phyloP scores from a whole-genome alignment of 305 asterid species.

The Fraxinus sp. region DNA sequence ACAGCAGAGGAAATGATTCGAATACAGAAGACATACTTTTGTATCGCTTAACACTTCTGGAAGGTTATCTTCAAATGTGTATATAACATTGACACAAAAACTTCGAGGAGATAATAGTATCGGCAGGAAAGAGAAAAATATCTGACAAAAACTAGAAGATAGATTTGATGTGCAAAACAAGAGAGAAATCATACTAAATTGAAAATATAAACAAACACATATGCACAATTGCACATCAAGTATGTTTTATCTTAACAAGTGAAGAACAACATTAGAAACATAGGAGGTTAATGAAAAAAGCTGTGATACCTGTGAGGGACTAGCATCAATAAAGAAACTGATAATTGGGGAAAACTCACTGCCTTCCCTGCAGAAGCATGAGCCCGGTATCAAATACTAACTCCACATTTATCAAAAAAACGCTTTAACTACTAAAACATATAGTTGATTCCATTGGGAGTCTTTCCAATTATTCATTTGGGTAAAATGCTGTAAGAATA shows the following conservation, averaged over 20 bases:
- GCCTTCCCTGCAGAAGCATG: slow-evolving; percentile 60
- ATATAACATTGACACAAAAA: not conserved
- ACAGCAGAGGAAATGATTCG: not conserved
- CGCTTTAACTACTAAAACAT: not conserved
- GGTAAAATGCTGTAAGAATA: not conserved
- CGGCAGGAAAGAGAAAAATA: not conserved
- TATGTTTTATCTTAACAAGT: not conserved
- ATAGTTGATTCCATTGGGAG: not conserved
- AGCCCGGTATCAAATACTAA: not conserved
- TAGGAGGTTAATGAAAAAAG: slow-evolving; percentile 6
- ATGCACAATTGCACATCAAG: not conserved
- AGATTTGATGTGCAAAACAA: not conserved
- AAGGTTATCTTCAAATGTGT: not conserved
- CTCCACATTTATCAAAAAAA: slow-evolving; percentile 13
- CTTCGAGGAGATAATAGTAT: not conserved
- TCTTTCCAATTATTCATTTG: not conserved
- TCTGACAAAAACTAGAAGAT: not conserved
- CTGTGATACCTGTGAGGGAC: slow-evolving; percentile 46
- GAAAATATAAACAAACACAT: not conserved
- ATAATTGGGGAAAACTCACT: slow-evolving; percentile 67
- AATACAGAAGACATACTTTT: not conserved
- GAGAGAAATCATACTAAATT: not conserved
- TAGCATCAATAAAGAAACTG: slow-evolving; percentile 60
- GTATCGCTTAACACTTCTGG: not conserved
- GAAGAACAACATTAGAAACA: not conserved